phyloP scores from a whole-genome alignment of 2,329 filamentous ascomycete genomes.

The Cercospora sp. region DNA sequence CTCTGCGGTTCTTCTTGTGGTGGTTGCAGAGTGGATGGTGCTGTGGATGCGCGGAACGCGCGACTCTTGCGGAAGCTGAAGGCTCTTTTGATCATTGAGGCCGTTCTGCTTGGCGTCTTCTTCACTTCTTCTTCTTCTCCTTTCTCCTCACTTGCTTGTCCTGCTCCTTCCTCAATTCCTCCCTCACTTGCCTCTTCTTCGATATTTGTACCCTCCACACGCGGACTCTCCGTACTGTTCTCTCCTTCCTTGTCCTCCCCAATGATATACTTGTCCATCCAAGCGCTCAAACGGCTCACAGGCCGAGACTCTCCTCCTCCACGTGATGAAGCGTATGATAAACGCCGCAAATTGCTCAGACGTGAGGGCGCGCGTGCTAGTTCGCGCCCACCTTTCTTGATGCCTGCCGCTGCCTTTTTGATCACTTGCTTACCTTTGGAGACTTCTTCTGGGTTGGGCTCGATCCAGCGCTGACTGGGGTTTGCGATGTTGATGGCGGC shows the following conservation, averaged over 20 bases:
- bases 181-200: background rate
- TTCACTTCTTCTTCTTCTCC: background rate
- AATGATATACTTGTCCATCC: conserved; percentile 4
- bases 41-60: background rate
- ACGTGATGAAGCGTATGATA: background rate
- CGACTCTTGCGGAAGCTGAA: conserved; percentile 5
- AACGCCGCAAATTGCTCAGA: conserved; percentile 1
- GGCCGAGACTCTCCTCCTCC: conserved; percentile 1
- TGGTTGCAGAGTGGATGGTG: background rate
- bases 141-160: background rate
- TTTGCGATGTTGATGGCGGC: conserved; percentile 2
- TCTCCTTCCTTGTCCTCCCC: background rate
- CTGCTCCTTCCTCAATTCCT: background rate
- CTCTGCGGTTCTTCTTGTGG: background rate
- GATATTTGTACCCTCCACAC: background rate
- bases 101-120: background rate
- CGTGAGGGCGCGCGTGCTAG: conserved; percentile 4
- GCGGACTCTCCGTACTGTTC: background rate
- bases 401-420: conserved; percentile 3
- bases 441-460: background rate
- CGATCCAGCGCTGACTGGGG: background rate
- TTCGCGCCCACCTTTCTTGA: conserved; percentile 10
- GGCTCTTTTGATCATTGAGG: background rate
- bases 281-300: conserved; percentile 6
- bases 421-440: conserved; percentile 12